Evolutionary conservation across 2,329 filamentous ascomycete genomes (phyloP), one percentile per base, ranked within the genome.

Genomic region (Juglanconis sp.): DNA sequence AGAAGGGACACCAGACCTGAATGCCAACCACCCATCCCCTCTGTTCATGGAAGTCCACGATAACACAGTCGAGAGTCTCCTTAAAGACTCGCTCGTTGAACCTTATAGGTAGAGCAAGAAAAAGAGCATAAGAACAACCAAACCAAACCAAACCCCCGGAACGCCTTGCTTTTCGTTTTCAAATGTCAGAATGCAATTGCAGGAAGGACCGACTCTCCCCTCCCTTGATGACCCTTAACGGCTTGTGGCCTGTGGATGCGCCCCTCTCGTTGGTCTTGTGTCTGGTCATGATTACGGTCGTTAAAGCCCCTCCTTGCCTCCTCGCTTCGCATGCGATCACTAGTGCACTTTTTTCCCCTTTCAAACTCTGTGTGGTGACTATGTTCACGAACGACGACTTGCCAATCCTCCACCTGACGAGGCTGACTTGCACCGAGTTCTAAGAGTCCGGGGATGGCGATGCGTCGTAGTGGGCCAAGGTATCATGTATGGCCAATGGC

Each of bases 151-250:
- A 38, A 5, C 32, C 46, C 32, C 56, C 60, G 51, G 35, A 62
- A 62, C 60, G 53, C 60, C 60, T 46, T 60, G 60, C 60, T 59
- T 49, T 62, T 60, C 34, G 34, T 56, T 56, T 60, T 48, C 24
- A 40, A 57, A 56, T 49, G 44, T 57, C 57, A 60, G 34, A 54
- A 60, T 60, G 60, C 60, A 57, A 48, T 46, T 51, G 11, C 30
- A 59, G 38, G 9, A 49, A 38, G 46, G 47, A 15, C 53, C 30
- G n/a, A 8, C 17, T 36, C 46, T 51, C 34, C n/a, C 8, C 44
- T 30, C 44, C 13, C 40, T 17, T 55, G 47, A 13, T 38, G 50
- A 38, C 49, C 57, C 40, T 17, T 55, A 35, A 13, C 35, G 50
- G 32, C 49, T 51, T 47, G 32, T 56, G 52, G 30, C 38, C 51